Percentiles rank a stretch among this genome's conserved stretches.
Evolutionary conservation across 2,329 filamentous ascomycete species (phyloP).

Genomic region (Furcasterigmium sp.): DNA sequence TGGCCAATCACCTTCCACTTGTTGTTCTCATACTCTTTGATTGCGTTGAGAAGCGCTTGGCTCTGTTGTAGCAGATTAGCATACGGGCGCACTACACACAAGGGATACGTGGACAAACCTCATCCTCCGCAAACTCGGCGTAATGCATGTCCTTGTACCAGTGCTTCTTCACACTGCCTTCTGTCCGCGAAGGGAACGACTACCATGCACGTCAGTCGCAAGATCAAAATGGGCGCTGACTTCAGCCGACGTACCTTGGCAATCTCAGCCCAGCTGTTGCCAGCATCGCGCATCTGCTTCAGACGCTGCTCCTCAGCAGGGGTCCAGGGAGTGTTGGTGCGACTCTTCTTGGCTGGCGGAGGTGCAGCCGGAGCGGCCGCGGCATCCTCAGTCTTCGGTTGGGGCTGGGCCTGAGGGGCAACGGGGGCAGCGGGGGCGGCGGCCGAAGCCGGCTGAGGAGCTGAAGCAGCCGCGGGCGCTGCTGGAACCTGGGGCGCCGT

Average conservation of each 20-base stretch:
- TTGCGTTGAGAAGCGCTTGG: slow-evolving; percentile 78
- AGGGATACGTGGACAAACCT: slow-evolving; percentile 52
- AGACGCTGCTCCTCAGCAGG: slow-evolving; percentile 87
- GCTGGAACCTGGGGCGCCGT: slow-evolving; percentile 23
- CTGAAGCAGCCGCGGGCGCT: slow-evolving; percentile 22
- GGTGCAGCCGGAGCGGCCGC: slow-evolving; percentile 27
- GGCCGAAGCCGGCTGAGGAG: slow-evolving; percentile 27
- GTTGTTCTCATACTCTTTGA: slow-evolving; percentile 97
- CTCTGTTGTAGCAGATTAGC: slow-evolving; percentile 44
- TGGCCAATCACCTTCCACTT: slow-evolving; percentile 98
- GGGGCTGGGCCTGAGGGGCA: slow-evolving; percentile 20
- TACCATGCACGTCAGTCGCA: slow-evolving; percentile 26
- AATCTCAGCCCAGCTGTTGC: slow-evolving; percentile 96
- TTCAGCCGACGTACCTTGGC: slow-evolving; percentile 66
- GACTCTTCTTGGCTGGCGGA: slow-evolving; percentile 77
- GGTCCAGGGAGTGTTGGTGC: slow-evolving; percentile 99
- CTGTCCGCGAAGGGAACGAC: slow-evolving; percentile 89
- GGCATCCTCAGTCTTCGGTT: slow-evolving; percentile 22
- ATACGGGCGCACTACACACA: neutral
- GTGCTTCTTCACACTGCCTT: slow-evolving; percentile 98
- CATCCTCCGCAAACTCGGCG: slow-evolving; percentile 95
- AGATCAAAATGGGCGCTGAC: neutral
- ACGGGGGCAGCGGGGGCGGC: slow-evolving; percentile 23
- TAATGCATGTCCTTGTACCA: slow-evolving; percentile 99
- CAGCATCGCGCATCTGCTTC: slow-evolving; percentile 89